phyloP scores from a whole-genome alignment of 495 filamentous ascomycete genomes.

The Aspergillus avenaceus region DNA sequence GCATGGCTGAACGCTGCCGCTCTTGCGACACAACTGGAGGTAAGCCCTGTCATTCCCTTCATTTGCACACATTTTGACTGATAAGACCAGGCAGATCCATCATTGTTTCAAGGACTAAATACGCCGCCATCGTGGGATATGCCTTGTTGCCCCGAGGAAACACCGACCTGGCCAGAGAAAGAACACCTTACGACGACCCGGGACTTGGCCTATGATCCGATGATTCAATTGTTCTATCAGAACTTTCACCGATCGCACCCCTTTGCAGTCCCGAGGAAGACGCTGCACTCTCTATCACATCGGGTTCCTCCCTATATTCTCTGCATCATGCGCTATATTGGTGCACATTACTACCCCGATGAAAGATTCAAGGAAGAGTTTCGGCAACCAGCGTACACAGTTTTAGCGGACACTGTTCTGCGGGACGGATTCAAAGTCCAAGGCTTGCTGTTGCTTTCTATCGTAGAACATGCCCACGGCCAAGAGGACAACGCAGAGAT shows the following conservation, averaged over 20 bases:
- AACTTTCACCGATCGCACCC: constrained; percentile 71
- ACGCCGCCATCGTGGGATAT: background rate
- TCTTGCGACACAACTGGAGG: constrained; percentile 9
- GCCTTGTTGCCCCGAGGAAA: constrained; percentile 1
- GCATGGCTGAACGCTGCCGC: constrained; percentile 15
- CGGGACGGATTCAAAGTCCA: constrained; percentile 67
- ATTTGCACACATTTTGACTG: background rate
- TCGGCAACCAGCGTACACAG: constrained; percentile 51
- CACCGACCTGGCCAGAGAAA: constrained; percentile 2
- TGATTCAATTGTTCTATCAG: constrained; percentile 51
- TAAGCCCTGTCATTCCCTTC: background rate
- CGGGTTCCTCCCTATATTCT: constrained; percentile 32
- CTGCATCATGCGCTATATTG: constrained; percentile 67
- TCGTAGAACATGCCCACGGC: constrained; percentile 62
- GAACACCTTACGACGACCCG: constrained; percentile 12
- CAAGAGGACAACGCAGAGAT: constrained; percentile 55
- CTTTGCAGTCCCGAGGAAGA: constrained; percentile 48
- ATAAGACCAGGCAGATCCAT: constrained; percentile 18
- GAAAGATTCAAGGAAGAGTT: constrained; percentile 39
- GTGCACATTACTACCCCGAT: constrained; percentile 41
- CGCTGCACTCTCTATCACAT: constrained; percentile 32
- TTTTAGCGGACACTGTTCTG: constrained; percentile 44
- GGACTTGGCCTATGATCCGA: constrained; percentile 25
- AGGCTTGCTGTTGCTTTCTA: constrained; percentile 63
- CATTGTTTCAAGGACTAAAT: constrained; percentile 9